These are phyloP conservation scores for Amanita inopinata DNA, from an alignment of 768 basidiomycete genomes.

Conservation along the genomic window DNA sequence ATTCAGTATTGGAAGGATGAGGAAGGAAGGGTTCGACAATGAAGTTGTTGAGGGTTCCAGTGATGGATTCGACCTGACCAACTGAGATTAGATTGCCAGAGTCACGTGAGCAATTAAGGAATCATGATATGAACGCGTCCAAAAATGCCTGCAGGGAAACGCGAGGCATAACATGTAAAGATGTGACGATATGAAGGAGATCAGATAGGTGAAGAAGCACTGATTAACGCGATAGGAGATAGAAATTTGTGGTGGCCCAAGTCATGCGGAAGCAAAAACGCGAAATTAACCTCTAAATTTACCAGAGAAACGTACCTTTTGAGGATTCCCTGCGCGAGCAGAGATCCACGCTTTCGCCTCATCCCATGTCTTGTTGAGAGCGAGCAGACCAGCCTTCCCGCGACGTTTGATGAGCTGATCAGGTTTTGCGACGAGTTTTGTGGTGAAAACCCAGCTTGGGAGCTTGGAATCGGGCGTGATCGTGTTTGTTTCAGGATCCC, in stretches of 20 bases:
- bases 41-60: slow-evolving; percentile 95
- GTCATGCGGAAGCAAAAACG: slow-evolving; percentile 9
- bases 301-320: slow-evolving; percentile 51
- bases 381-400: slow-evolving; percentile 93
- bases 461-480: slow-evolving; percentile 46
- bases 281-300: not conserved
- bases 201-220: slow-evolving; percentile 10
- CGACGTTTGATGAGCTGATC: slow-evolving; percentile 99
- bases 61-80: slow-evolving; percentile 77
- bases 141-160: slow-evolving; percentile 8
- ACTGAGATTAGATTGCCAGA: slow-evolving; percentile 11
- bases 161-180: slow-evolving; percentile 8
- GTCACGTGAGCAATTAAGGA: not conserved
- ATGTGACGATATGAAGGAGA: slow-evolving; percentile 12
- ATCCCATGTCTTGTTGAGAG: slow-evolving; percentile 88
- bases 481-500: slow-evolving; percentile 60
- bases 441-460: slow-evolving; percentile 74
- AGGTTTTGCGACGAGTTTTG: slow-evolving; percentile 91
- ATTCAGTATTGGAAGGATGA: slow-evolving; percentile 88
- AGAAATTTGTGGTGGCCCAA: not conserved
- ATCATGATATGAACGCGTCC: slow-evolving; percentile 16
- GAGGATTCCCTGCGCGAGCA: slow-evolving; percentile 84
- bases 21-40: slow-evolving; percentile 99
- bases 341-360: slow-evolving; percentile 84
- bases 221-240: slow-evolving; percentile 3